A percentile compares a stretch with the other conserved stretches of the same genome.
phyloP scores from a whole-genome alignment of 1,139 yeast species.

The Magnusiomyces magnusii region DNA sequence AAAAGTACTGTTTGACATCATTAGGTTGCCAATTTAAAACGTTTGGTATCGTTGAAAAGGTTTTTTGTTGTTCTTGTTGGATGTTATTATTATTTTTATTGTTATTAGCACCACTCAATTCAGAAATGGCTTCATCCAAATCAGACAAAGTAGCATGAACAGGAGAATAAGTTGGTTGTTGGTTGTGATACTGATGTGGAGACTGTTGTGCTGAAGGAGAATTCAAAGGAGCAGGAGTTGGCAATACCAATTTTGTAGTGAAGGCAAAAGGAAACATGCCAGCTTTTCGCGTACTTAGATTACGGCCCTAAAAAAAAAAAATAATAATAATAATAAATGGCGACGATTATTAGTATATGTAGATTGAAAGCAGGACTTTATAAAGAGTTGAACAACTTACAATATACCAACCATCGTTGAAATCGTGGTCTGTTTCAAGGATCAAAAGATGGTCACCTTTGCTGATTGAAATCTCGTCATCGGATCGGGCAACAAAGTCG shows the following conservation, averaged over 20 bases:
- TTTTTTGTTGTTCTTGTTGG: background rate
- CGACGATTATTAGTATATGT: background rate
- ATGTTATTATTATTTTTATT: conserved; percentile 2
- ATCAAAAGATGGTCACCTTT: conserved; percentile 87
- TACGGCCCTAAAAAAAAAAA: conserved; percentile 48
- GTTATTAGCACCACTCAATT: conserved; percentile 36
- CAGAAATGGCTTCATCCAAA: conserved; percentile 78
- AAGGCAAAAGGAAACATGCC: conserved; percentile 90
- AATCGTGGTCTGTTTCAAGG: conserved; percentile 85
- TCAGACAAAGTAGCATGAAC: conserved; percentile 58
- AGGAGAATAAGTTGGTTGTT: background rate
- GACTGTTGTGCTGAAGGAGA: conserved; percentile 24
- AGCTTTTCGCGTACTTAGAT: conserved; percentile 57
- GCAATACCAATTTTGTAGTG: conserved; percentile 34
- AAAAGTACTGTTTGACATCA: conserved; percentile 74
- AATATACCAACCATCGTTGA: conserved; percentile 96
- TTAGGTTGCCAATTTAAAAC: conserved; percentile 66
- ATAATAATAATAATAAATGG: background rate
- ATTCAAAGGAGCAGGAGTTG: conserved; percentile 25
- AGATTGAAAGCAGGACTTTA: background rate
- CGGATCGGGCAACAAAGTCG: conserved; percentile 77
- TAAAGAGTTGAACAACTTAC: conserved; percentile 22
- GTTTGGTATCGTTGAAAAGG: conserved; percentile 5
- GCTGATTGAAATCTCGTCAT: conserved; percentile 74
- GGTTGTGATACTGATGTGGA: background rate